Percentiles rank a stretch among this genome's conserved stretches.
phyloP scores from a whole-genome alignment of 345 rosid species.

The Eucalyptus curtisii region DNA sequence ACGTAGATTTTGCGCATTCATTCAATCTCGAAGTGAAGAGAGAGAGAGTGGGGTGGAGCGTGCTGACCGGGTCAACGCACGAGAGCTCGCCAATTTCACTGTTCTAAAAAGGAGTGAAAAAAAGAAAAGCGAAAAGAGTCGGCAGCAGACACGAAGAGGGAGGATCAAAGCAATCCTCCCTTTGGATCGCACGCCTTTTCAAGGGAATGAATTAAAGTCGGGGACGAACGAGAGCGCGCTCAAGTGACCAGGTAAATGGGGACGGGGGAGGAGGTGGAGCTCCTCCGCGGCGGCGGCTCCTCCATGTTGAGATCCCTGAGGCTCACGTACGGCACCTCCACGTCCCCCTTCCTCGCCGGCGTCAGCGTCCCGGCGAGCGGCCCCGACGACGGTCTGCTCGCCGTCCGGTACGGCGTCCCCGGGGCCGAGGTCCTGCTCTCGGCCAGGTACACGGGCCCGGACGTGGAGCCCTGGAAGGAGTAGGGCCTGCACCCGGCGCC shows the following conservation, averaged over 20 bases:
- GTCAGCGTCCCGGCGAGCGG: conserved; percentile 57
- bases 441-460: conserved; percentile 63
- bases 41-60: not conserved
- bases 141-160: not conserved
- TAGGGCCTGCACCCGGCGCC: conserved; percentile 9
- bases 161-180: not conserved
- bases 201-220: too few species aligned
- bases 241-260: conserved; percentile 67
- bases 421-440: conserved; percentile 55
- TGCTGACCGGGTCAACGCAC: not conserved
- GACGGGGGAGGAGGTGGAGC: conserved; percentile 34
- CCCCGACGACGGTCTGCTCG: conserved; percentile 43
- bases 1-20: not conserved
- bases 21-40: not conserved
- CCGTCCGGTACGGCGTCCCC: conserved; percentile 43
- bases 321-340: conserved; percentile 54
- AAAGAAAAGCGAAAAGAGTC: not conserved
- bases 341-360: conserved; percentile 29
- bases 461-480: conserved; percentile 36
- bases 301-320: conserved; percentile 71
- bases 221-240: not conserved
- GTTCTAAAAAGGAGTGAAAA: not conserved
- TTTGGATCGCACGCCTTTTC: not conserved
- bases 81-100: not conserved
- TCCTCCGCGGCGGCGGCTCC: conserved; percentile 31